Percentiles rank a stretch among this genome's conserved stretches.
Conservation (phyloP, 2,329 filamentous ascomycete species). For the Epichloe brachyelytri region DNA sequence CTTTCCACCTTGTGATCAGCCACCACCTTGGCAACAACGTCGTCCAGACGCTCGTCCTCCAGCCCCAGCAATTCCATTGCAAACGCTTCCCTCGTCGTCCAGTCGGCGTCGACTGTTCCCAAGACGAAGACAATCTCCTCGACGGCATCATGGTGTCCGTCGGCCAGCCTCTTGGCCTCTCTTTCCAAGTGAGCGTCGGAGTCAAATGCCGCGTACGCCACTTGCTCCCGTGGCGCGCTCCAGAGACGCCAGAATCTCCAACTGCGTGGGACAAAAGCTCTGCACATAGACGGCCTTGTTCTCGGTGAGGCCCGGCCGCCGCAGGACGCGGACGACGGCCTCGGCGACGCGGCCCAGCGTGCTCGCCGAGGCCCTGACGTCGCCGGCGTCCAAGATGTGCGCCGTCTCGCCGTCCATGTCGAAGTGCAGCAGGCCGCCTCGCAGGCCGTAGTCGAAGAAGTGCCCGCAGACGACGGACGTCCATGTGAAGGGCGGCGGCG, state of each 20-base stretch:
- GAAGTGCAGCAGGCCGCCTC: slow-evolving; percentile 25
- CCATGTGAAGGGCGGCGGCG: slow-evolving; percentile 40
- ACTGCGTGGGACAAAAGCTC: slow-evolving; percentile 34
- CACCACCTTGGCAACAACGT: slow-evolving; percentile 24
- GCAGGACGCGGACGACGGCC: slow-evolving; percentile 35
- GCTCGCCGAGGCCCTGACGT: slow-evolving; percentile 33
- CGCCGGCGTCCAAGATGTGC: slow-evolving; percentile 38
- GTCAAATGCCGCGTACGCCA: slow-evolving; percentile 20
- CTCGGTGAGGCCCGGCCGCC: slow-evolving; percentile 34
- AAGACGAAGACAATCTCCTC: slow-evolving; percentile 38
- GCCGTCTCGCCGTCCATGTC: slow-evolving; percentile 29
- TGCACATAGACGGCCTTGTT: slow-evolving; percentile 37
- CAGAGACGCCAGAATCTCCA: slow-evolving; percentile 30
- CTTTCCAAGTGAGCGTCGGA: slow-evolving; percentile 26
- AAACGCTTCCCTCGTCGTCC: slow-evolving; percentile 30
- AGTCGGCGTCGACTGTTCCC: slow-evolving; percentile 34
- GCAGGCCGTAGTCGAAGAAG: slow-evolving; percentile 37
- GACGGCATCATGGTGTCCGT: slow-evolving; percentile 23
- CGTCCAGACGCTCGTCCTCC: slow-evolving; percentile 32
- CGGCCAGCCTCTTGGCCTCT: slow-evolving; percentile 24
- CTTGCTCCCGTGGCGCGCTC: slow-evolving; percentile 35
- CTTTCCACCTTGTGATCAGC: slow-evolving; percentile 8
- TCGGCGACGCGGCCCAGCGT: slow-evolving; percentile 35
- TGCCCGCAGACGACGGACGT: slow-evolving; percentile 29
- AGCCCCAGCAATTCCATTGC: slow-evolving; percentile 34